These are phyloP conservation scores for Solanum peruvianum DNA, from an alignment of 257 asterid species.

Conservation along the genomic window DNA sequence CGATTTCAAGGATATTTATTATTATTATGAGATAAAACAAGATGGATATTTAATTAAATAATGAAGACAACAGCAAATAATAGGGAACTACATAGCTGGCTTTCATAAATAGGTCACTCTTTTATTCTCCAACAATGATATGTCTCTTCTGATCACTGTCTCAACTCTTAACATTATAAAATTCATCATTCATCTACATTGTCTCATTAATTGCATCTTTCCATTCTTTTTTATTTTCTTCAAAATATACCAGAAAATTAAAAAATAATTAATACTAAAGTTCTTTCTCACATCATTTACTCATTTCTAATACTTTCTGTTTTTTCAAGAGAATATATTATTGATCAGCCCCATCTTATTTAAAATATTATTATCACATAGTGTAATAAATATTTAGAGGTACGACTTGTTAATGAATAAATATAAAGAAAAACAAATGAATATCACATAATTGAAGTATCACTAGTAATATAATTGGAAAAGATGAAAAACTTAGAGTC, in stretches of 20 bases:
- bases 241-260: neutral
- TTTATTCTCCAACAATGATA: constrained; percentile 2
- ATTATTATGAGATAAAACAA: neutral
- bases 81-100: neutral
- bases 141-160: neutral
- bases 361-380: neutral
- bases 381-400: neutral
- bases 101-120: neutral
- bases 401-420: neutral
- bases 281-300: neutral
- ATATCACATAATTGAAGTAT: neutral
- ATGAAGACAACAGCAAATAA: neutral
- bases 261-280: neutral
- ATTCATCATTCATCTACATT: neutral
- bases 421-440: neutral
- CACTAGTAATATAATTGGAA: neutral
- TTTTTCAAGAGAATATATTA: neutral
- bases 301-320: neutral
- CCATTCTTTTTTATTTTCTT: neutral
- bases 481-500: neutral
- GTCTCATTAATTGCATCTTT: neutral
- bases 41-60: neutral
- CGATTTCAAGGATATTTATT: neutral
- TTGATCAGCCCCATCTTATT: neutral
- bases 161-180: neutral